Evolutionary conservation across 495 filamentous ascomycete genomes (phyloP), one percentile per base, ranked within the genome.

Genomic region (Bryoglossum gracile): DNA sequence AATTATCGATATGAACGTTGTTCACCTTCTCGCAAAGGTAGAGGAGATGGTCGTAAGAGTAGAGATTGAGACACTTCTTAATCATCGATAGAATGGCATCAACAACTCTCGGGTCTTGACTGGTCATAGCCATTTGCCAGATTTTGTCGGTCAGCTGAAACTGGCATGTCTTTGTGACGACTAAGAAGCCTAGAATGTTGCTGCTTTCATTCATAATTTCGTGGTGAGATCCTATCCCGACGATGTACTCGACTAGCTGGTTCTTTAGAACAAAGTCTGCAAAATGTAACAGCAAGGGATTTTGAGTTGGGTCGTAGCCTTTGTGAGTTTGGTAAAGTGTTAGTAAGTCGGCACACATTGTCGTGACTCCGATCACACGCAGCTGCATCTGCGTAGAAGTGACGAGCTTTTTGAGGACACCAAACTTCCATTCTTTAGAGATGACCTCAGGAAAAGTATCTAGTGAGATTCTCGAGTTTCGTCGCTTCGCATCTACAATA

Each of bases 171-270:
- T 70, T 64, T 0, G 87, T 94, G 32, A 92, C 86, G n/a, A 88
- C 75, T 39, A 97, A 73, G 51, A 95, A 97, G 0, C 84, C 85
- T 33, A 95, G 71, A 45, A 97, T 85, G 47, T 96, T 95, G 49
- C 74, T 73, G 59, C 86, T 85, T 51, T 87, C 78, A 34, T 68
- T 72, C 37, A 94, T 94, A 48, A 98, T 77, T 57, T 95, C 87
- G 4, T 87, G 86, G 59, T 97, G 92, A 14, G 92, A 95, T 46
- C 88, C 89, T 35, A 90, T 81, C 1, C 92, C 87, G 46, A 97
- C 80, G 22, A 98, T 76, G 62, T 97, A 94, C 38, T 87, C 80
- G 35, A 94, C 73, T 19, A 94, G 72, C 49, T 76, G 78, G 36
- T 79, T 79, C 3, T 71, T 55, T 21, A 80, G 65, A 34, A 94